These are phyloP conservation scores for Penicillium salamii DNA, from an alignment of 495 filamentous ascomycete species.

Conservation along the genomic window DNA sequence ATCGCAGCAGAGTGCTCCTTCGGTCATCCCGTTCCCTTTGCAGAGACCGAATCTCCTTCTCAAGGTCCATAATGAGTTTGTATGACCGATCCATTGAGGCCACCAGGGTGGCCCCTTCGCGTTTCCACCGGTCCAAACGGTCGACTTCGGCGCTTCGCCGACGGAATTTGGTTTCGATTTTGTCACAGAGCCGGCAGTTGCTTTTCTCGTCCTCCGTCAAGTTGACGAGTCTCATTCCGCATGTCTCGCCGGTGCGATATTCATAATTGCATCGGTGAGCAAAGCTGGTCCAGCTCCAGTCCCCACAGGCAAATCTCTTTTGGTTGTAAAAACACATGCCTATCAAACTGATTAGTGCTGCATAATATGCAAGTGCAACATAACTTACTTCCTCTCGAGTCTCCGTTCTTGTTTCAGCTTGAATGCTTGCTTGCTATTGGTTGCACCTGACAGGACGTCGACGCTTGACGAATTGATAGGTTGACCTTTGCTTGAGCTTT, in stretches of 20 bases:
- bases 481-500: conserved; percentile 25
- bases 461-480: conserved; percentile 36
- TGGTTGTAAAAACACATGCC: conserved; percentile 61
- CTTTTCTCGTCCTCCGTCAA: conserved; percentile 56
- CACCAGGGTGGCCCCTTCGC: conserved; percentile 63
- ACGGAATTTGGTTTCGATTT: conserved; percentile 82
- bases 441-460: conserved; percentile 23
- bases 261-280: conserved; percentile 92
- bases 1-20: conserved; percentile 33
- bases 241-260: conserved; percentile 97
- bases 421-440: conserved; percentile 32
- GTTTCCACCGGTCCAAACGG: conserved; percentile 77
- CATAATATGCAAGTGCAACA: conserved; percentile 17
- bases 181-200: conserved; percentile 84
- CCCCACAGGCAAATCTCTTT: conserved; percentile 65
- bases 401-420: conserved; percentile 38
- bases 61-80: conserved; percentile 58
- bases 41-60: conserved; percentile 59
- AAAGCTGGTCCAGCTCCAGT: conserved; percentile 96
- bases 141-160: conserved; percentile 72
- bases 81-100: conserved; percentile 80
- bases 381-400: conserved; percentile 35
- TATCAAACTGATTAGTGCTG: conserved; percentile 37
- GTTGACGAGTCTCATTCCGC: conserved; percentile 88
- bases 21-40: conserved; percentile 39